Conservation (phyloP, 441 rosid genomes). For the Flueggea neowawraea region DNA sequence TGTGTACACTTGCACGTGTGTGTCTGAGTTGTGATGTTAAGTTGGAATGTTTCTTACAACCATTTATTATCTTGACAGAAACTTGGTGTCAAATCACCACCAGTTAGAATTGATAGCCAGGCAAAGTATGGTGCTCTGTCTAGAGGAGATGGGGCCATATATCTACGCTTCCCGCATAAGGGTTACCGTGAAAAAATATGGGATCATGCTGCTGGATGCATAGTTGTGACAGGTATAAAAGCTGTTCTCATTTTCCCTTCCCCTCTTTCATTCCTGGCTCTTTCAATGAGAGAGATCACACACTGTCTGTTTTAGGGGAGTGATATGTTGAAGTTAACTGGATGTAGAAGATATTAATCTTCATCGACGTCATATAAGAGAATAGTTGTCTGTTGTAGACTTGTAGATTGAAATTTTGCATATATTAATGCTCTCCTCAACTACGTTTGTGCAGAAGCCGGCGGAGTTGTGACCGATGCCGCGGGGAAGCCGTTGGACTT, state of each 20-base stretch:
- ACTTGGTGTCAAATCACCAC: slow-evolving; percentile 89
- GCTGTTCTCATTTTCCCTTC: slow-evolving; percentile 6
- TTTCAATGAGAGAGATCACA: too few relatives aligned
- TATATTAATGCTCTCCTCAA: not conserved
- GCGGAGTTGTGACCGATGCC: slow-evolving; percentile 75
- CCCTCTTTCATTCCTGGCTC: not conserved
- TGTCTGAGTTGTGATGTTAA: not conserved
- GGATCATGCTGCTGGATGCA: slow-evolving; percentile 97
- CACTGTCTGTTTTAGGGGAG: too few relatives aligned
- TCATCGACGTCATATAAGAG: too few relatives aligned
- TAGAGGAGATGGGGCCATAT: slow-evolving; percentile 90
- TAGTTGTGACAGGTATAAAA: slow-evolving; percentile 75
- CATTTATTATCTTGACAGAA: slow-evolving; percentile 42
- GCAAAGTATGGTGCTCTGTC: slow-evolving; percentile 88
- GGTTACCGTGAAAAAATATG: slow-evolving; percentile 89
- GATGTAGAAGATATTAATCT: too few relatives aligned
- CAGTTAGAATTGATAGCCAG: slow-evolving; percentile 94
- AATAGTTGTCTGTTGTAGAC: too few relatives aligned
- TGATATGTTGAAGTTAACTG: too few relatives aligned
- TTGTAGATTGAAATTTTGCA: too few relatives aligned
- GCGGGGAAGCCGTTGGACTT: slow-evolving; percentile 79
- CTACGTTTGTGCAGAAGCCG: slow-evolving; percentile 74
- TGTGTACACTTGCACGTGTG: too few relatives aligned
- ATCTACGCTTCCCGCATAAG: slow-evolving; percentile 76
- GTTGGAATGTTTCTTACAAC: slow-evolving; percentile 1